Percentiles rank a stretch among this genome's conserved stretches.
Evolutionary conservation across 2,329 filamentous ascomycete species (phyloP).

Genomic region (Atkinsonella texensis): DNA sequence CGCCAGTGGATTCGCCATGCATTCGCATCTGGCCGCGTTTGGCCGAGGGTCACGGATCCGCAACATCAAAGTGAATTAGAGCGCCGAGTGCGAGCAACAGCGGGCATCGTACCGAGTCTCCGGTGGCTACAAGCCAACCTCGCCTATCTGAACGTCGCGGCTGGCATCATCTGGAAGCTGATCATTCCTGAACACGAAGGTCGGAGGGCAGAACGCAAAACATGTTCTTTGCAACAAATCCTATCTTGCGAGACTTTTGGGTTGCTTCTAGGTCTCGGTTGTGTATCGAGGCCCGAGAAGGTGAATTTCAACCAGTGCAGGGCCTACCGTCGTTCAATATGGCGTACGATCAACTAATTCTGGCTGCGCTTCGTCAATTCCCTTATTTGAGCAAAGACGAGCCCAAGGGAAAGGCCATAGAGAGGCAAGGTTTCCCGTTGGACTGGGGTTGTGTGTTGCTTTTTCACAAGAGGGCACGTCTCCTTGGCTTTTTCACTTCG

Average conservation of each 20-base stretch:
- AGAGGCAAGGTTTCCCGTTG: neutral
- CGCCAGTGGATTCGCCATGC: slow-evolving; percentile 2
- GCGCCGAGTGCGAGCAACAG: neutral
- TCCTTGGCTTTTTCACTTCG: slow-evolving; percentile 7
- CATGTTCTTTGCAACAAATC: slow-evolving; percentile 1
- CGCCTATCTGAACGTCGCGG: slow-evolving; percentile 1
- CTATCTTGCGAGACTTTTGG: slow-evolving; percentile 4
- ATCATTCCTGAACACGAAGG: slow-evolving; percentile 4
- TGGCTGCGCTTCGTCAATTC: slow-evolving; percentile 8
- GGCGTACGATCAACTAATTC: slow-evolving; percentile 7
- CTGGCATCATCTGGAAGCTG: slow-evolving; percentile 1
- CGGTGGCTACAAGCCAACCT: neutral
- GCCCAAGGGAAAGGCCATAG: slow-evolving; percentile 4
- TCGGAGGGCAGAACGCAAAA: neutral
- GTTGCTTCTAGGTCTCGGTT: neutral
- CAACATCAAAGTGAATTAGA: slow-evolving; percentile 1
- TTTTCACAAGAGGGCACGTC: slow-evolving; percentile 5
- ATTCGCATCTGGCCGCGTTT: slow-evolving; percentile 1
- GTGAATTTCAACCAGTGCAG: slow-evolving; percentile 5
- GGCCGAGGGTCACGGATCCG: neutral
- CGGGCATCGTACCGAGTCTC: neutral
- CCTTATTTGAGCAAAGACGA: slow-evolving; percentile 5
- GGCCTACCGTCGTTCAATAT: slow-evolving; percentile 8
- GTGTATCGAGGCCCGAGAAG: slow-evolving; percentile 9
- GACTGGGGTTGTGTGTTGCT: slow-evolving; percentile 3